Evolutionary conservation across 495 filamentous ascomycete species (phyloP).

Genomic region (Neurospora terricola): DNA sequence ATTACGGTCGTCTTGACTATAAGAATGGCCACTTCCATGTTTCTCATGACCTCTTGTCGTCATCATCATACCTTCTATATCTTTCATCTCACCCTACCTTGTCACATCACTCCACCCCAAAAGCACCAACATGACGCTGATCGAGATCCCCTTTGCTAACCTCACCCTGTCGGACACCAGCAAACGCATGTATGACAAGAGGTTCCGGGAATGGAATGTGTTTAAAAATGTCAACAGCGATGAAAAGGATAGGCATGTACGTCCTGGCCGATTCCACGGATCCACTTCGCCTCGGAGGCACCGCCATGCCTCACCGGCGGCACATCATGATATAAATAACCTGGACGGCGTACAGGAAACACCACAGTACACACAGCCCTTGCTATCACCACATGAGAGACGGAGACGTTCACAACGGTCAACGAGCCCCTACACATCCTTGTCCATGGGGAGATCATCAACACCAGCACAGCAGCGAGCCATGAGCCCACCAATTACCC

Average conservation of each 20-base stretch:
- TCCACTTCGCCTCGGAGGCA: conserved; percentile 5
- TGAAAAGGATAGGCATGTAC: conserved; percentile 8
- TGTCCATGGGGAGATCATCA: not conserved
- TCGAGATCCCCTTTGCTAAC: conserved; percentile 9
- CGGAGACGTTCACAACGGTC: not conserved
- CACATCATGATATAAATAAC: conserved; percentile 12
- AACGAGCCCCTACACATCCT: not conserved
- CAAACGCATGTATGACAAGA: conserved; percentile 29
- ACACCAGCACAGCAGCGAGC: not conserved
- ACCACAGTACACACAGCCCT: not conserved
- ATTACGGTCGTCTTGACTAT: not conserved
- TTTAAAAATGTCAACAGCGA: conserved; percentile 26
- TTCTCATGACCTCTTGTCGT: not conserved
- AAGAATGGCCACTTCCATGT: not conserved
- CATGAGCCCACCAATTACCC: not conserved
- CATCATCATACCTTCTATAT: not conserved
- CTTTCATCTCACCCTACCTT: not conserved
- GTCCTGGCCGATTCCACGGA: not conserved
- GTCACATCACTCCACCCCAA: not conserved
- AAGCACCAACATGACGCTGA: conserved; percentile 13
- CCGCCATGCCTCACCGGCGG: conserved; percentile 3
- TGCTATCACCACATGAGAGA: not conserved
- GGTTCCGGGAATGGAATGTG: conserved; percentile 25
- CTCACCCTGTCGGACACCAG: conserved; percentile 7
- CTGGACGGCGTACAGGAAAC: conserved; percentile 10